Evolutionary conservation across 768 basidiomycete species (phyloP).

Genomic region (Suillus alpinus): DNA sequence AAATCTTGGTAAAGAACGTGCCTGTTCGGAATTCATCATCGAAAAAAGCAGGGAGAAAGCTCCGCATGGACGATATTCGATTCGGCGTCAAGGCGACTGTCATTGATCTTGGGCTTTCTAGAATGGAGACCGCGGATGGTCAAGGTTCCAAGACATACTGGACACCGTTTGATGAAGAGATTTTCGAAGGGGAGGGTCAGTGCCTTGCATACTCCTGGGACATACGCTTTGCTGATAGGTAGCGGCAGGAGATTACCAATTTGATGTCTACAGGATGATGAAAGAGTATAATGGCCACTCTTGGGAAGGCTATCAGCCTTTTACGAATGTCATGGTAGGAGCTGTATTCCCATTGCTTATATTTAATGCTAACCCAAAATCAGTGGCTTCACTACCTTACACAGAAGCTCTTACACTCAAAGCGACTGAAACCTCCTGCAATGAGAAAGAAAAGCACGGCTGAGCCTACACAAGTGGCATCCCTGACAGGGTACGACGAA

Average conservation of each 20-base stretch:
- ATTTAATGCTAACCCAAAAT: constrained; percentile 11
- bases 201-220: background rate
- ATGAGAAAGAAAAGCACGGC: constrained; percentile 35
- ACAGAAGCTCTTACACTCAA: constrained; percentile 68
- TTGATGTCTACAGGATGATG: constrained; percentile 94
- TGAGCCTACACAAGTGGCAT: constrained; percentile 13
- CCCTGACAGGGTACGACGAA: constrained; percentile 49
- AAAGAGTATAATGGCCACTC: constrained; percentile 48
- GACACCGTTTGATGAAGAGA: constrained; percentile 83
- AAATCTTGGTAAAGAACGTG: constrained; percentile 76
- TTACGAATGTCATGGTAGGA: constrained; percentile 89
- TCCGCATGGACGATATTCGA: constrained; percentile 61
- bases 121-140: constrained; percentile 64
- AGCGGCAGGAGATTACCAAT: constrained; percentile 80
- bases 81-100: constrained; percentile 79
- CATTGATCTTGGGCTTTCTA: constrained; percentile 92
- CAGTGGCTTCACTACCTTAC: constrained; percentile 90
- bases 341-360: background rate
- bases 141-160: constrained; percentile 52
- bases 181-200: constrained; percentile 88
- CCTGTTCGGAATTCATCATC: constrained; percentile 33
- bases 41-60: constrained; percentile 30
- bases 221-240: constrained; percentile 11
- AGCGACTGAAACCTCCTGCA: constrained; percentile 59
- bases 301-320: constrained; percentile 78